Evolutionary conservation across 257 asterid species (phyloP).

Genomic region (Ilex aquifolium): DNA sequence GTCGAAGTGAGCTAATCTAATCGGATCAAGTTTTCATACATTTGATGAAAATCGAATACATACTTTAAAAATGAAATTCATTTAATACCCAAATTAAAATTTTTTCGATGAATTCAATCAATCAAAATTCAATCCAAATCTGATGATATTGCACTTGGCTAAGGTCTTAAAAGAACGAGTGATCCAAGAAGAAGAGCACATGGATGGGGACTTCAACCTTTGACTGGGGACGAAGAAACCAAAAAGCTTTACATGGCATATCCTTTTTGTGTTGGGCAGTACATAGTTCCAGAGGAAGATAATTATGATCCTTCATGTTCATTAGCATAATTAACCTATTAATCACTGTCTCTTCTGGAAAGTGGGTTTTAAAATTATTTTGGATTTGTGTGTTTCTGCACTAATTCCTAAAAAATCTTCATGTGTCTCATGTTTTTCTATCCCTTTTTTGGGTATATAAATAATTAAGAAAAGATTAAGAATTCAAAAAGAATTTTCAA

Average conservation of each 20-base stretch:
- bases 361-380: not conserved
- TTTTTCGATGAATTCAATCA: too few relatives aligned
- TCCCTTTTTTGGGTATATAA: too few relatives aligned
- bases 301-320: constrained; percentile 7
- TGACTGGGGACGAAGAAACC: constrained; percentile 61
- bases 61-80: not conserved
- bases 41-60: not conserved
- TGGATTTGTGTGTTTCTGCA: constrained; percentile 26
- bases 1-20: too few relatives aligned
- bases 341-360: not conserved
- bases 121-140: not conserved
- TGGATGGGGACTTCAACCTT: constrained; percentile 35
- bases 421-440: constrained; percentile 22
- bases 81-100: not conserved
- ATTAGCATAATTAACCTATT: not conserved
- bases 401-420: constrained; percentile 38
- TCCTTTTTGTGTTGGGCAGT: constrained; percentile 1
- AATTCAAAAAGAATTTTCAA: too few relatives aligned
- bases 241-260: constrained; percentile 13
- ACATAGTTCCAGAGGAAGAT: too few relatives aligned
- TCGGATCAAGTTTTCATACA: not conserved
- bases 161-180: constrained; percentile 23
- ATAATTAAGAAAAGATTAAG: too few relatives aligned
- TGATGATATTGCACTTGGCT: not conserved
- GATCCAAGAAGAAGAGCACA: constrained; percentile 66